Base-by-base conservation (phyloP, 805 yeast genomes). In the Tetrapisispora fleetii region DNA sequence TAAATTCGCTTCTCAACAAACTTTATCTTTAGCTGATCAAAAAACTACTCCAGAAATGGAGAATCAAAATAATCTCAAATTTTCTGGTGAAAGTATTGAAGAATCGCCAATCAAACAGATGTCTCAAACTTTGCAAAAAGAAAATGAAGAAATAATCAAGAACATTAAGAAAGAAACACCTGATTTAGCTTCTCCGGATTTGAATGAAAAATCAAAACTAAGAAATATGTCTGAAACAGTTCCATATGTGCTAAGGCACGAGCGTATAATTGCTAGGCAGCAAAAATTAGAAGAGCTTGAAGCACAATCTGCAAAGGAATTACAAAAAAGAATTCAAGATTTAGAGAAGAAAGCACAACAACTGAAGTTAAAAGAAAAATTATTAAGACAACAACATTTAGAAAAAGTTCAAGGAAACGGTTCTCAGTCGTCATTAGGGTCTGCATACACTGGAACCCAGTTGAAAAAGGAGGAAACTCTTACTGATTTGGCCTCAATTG, bases 201-300 rank as follows among this genome's bases (percentile, higher is more conserved):
- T 56, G 9, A 68, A 69, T 39, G 76, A 76, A 46, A 76, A 86
- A 53, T 74, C 74, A 54, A 85, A 83, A 65, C 69, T 85, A 54
- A 74, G 95, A 60, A 85, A 81, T 59, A 80, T 85, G 48, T 81
- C 89, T 40, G 91, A 84, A 60, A 85, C 93, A 1, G 86, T 85
- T 22, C 95, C 95, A n/a, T 85, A 85, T 56, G 83, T 84, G 33
- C 69, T 85, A 52, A 77, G 86, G 61, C 91, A 85, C 63, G 91
- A 85, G 64, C 76, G 83, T 49, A 76, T 85, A 49, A 67, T 80
- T 54, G 82, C 83, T 46, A 81, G 85, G 64, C 90, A 85, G 59
- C 86, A 81, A 50, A 85, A 82, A 67, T 68, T 85, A 45, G 90
- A 85, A 62, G 88, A 85, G 56, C 67, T 85, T 67, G 95, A 85